Evolutionary conservation across 176 grass and related monocot species (phyloP).

Genomic region (Tillandsia leiboldiana): DNA sequence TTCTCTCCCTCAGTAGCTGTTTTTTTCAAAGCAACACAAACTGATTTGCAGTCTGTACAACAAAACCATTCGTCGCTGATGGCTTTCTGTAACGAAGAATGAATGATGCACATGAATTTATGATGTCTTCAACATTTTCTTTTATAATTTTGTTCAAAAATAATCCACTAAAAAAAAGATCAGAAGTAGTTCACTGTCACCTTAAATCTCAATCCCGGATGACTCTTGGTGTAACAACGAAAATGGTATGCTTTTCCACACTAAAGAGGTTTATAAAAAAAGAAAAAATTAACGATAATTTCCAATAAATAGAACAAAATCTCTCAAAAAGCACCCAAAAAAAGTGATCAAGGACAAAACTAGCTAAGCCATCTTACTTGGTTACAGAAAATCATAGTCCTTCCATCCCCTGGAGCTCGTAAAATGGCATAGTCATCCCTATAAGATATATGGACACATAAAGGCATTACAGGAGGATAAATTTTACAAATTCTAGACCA

Average conservation of each 20-base stretch:
- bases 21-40: neutral
- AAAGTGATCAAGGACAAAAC: slow-evolving; percentile 14
- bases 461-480: slow-evolving; percentile 16
- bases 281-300: neutral
- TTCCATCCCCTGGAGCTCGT: slow-evolving; percentile 17
- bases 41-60: neutral
- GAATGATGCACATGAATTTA: neutral
- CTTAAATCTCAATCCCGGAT: slow-evolving; percentile 22
- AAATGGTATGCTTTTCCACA: slow-evolving; percentile 65
- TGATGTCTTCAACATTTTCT: neutral
- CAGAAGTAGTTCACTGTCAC: slow-evolving; percentile 11
- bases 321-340: neutral
- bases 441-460: slow-evolving; percentile 9
- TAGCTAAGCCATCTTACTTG: slow-evolving; percentile 33
- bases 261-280: slow-evolving; percentile 38
- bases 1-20: slow-evolving; percentile 20
- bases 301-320: slow-evolving; percentile 14
- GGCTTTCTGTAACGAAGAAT: neutral
- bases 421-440: slow-evolving; percentile 31
- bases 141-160: neutral
- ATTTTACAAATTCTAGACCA: slow-evolving; percentile 20
- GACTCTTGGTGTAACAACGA: slow-evolving; percentile 32
- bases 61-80: neutral
- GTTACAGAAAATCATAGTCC: slow-evolving; percentile 63
- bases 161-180: slow-evolving; percentile 18